Conservation (phyloP, 768 basidiomycete species). For the Auricularia cornea region DNA sequence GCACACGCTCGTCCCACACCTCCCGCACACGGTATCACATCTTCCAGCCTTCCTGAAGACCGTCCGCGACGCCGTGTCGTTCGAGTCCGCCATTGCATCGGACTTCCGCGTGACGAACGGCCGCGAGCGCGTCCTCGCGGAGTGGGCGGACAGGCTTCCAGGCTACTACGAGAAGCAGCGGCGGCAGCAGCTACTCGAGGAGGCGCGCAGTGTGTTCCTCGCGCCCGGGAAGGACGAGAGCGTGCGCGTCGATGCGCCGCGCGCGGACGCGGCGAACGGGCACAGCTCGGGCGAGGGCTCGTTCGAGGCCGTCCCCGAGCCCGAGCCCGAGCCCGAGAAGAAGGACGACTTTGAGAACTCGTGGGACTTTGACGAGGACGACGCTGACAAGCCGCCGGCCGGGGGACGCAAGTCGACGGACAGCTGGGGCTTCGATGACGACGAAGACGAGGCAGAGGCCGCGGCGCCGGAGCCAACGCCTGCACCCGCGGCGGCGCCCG, state of each 20-base stretch:
- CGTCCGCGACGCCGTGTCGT: constrained; percentile 47
- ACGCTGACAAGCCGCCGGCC: not conserved
- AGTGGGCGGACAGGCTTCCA: constrained; percentile 61
- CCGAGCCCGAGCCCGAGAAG: constrained; percentile 33
- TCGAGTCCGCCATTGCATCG: constrained; percentile 51
- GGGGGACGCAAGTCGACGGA: constrained; percentile 2
- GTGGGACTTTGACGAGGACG: constrained; percentile 9
- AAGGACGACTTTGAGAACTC: constrained; percentile 23
- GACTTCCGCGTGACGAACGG: constrained; percentile 38
- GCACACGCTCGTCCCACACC: constrained; percentile 55
- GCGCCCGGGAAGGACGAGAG: not conserved
- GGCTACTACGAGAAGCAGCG: constrained; percentile 74
- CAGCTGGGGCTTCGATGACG: constrained; percentile 11
- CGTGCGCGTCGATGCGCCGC: constrained; percentile 2
- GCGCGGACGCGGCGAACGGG: constrained; percentile 13
- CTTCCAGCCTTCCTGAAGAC: constrained; percentile 57
- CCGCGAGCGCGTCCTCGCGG: constrained; percentile 46
- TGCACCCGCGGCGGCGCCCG: not conserved
- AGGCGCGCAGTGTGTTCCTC: constrained; percentile 49
- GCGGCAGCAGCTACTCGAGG: constrained; percentile 55
- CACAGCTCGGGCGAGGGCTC: constrained; percentile 7
- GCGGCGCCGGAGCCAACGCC: constrained; percentile 18
- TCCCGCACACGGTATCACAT: constrained; percentile 54
- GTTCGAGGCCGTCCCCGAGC: constrained; percentile 28
- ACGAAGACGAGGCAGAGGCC: constrained; percentile 40